Conservation (phyloP, 2,329 filamentous ascomycete genomes). For the Parafenestella ontariensis region DNA sequence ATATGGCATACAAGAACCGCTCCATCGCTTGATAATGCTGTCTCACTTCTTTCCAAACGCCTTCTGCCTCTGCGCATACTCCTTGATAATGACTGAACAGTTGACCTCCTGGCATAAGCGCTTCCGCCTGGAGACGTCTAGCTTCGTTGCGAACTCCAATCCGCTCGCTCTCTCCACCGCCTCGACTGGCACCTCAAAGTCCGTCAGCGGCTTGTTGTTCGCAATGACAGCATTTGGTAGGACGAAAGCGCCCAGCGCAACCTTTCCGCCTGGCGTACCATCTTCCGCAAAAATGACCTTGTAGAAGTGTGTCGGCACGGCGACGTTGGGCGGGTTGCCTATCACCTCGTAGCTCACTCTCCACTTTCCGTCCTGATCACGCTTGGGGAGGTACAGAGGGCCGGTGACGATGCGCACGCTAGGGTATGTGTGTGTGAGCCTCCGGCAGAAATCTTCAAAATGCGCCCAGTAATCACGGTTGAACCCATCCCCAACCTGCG, state of each 20-base stretch:
- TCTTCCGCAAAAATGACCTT: slow-evolving; percentile 98
- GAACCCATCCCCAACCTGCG: slow-evolving; percentile 97
- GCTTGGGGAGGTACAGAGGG: slow-evolving; percentile 88
- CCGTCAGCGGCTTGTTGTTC: slow-evolving; percentile 83
- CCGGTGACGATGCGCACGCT: slow-evolving; percentile 91
- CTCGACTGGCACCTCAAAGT: slow-evolving; percentile 96
- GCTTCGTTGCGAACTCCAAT: slow-evolving; percentile 84
- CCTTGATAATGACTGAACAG: slow-evolving; percentile 82
- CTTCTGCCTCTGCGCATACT: slow-evolving; percentile 71
- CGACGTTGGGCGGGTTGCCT: slow-evolving; percentile 88
- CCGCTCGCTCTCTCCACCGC: slow-evolving; percentile 90
- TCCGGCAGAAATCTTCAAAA: slow-evolving; percentile 94
- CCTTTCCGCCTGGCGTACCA: slow-evolving; percentile 66
- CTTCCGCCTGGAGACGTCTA: slow-evolving; percentile 76
- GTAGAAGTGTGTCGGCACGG: slow-evolving; percentile 98
- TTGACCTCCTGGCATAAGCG: slow-evolving; percentile 84
- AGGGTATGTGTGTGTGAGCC: slow-evolving; percentile 81
- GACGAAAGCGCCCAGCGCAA: slow-evolving; percentile 92
- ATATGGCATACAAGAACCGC: slow-evolving; percentile 4
- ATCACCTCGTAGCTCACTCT: slow-evolving; percentile 95
- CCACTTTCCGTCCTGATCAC: slow-evolving; percentile 92
- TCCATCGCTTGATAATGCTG: not conserved
- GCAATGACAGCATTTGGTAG: slow-evolving; percentile 89
- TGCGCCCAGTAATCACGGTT: slow-evolving; percentile 99
- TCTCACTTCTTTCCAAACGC: slow-evolving; percentile 44